phyloP scores from a whole-genome alignment of 495 filamentous ascomycete species.

The Trichoderma parareesei region DNA sequence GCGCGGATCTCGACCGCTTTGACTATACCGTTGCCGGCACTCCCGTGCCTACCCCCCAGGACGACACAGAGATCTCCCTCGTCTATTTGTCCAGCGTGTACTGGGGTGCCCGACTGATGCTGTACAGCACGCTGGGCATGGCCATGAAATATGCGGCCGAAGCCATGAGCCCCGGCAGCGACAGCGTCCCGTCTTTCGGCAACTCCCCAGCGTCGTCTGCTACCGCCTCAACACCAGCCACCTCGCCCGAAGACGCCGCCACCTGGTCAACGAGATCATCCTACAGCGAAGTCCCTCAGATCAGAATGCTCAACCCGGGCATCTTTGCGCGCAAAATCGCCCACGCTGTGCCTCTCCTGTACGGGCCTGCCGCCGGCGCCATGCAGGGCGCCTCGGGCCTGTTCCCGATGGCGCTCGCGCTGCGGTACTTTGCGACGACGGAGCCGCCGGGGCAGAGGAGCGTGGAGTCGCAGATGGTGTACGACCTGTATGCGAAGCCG shows the following conservation, averaged over 20 bases:
- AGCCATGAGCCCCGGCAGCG: not conserved
- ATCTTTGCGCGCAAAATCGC: not conserved
- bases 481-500: not conserved
- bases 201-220: not conserved
- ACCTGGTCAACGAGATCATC: not conserved
- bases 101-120: slow-evolving; percentile 3
- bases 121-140: slow-evolving; percentile 5
- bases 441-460: not conserved
- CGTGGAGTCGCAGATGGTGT: not conserved
- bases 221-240: not conserved
- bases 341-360: not conserved
- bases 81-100: not conserved
- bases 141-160: not conserved
- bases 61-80: not conserved
- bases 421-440: not conserved
- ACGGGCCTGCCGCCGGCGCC: not conserved
- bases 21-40: slow-evolving; percentile 1
- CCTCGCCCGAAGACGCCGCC: not conserved
- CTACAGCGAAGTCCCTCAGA: not conserved
- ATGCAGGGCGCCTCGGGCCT: slow-evolving; percentile 4
- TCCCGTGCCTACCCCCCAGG: not conserved
- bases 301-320: not conserved
- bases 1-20: not conserved
- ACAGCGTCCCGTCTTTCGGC: not conserved
- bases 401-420: not conserved